phyloP scores from a whole-genome alignment of 108 stramenopile species.

The Licmophora abbreviata region DNA sequence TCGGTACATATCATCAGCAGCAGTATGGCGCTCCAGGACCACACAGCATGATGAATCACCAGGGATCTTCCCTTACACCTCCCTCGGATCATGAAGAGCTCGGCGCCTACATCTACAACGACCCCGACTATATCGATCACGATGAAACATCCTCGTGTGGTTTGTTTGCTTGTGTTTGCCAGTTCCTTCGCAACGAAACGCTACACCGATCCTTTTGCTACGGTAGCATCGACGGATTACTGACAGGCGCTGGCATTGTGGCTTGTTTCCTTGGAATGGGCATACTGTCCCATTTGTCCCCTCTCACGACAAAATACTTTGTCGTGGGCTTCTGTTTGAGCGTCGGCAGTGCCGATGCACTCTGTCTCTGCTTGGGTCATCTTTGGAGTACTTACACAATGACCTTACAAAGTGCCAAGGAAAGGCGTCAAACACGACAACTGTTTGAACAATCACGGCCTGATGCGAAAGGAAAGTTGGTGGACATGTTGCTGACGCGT shows the following conservation, averaged over 20 bases:
- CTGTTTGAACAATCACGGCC: slow-evolving; percentile 30
- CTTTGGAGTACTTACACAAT: slow-evolving; percentile 60
- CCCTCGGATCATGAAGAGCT: no score
- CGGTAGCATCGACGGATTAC: slow-evolving; percentile 72
- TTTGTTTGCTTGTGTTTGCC: slow-evolving; percentile 6
- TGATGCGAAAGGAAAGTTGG: slow-evolving; percentile 57
- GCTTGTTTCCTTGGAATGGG: slow-evolving; percentile 55
- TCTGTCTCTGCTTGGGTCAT: slow-evolving; percentile 77
- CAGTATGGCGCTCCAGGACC: no score
- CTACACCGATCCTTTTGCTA: slow-evolving; percentile 58
- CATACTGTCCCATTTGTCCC: slow-evolving; percentile 16
- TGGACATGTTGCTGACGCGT: slow-evolving; percentile 47
- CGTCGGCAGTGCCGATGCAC: slow-evolving; percentile 53
- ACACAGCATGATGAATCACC: no score
- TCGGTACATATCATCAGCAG: no score
- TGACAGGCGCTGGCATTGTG: slow-evolving; percentile 60
- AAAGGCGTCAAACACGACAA: slow-evolving; percentile 31
- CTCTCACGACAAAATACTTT: slow-evolving; percentile 12
- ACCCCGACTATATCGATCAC: no score
- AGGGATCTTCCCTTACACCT: no score
- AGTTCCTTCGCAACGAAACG: slow-evolving; percentile 16
- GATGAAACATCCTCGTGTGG: no score
- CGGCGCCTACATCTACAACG: no score
- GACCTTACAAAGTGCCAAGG: slow-evolving; percentile 20
- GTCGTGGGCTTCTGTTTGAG: slow-evolving; percentile 44